Percentiles rank a stretch among this genome's conserved stretches.
Evolutionary conservation across 2,329 filamentous ascomycete genomes (phyloP).

Genomic region (Trichocomaceae sp.): DNA sequence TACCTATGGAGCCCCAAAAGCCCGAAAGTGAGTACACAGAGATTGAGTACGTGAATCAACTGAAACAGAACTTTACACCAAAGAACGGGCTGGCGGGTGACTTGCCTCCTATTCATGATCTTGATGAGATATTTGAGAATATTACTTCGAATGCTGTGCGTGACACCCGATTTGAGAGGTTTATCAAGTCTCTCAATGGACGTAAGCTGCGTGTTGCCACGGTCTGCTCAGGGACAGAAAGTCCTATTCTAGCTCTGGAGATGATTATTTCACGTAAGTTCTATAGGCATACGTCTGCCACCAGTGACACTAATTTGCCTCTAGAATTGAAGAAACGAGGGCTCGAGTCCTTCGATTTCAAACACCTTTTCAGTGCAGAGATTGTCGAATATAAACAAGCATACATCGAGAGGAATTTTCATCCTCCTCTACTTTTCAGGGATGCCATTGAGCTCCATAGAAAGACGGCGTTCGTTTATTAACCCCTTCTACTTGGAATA

Average conservation of each 20-base stretch:
- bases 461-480: conserved; percentile 41
- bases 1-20: no score
- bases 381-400: conserved; percentile 59
- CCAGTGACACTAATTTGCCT: not conserved
- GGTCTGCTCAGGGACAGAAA: conserved; percentile 73
- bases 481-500: no score
- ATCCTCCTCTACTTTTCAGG: conserved; percentile 48
- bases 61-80: conserved; percentile 6
- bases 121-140: conserved; percentile 46
- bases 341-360: conserved; percentile 36
- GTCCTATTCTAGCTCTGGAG: conserved; percentile 60
- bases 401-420: conserved; percentile 57
- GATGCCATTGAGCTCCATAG: conserved; percentile 53
- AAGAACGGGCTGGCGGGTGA: conserved; percentile 23
- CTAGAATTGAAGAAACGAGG: conserved; percentile 30
- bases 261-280: conserved; percentile 46
- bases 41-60: conserved; percentile 11
- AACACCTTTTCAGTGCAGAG: conserved; percentile 58
- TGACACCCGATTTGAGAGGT: conserved; percentile 27
- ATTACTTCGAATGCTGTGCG: conserved; percentile 37
- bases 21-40: conserved; percentile 5
- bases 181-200: conserved; percentile 29
- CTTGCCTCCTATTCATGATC: conserved; percentile 43
- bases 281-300: not conserved
- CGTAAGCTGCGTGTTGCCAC: conserved; percentile 55